Conservation (phyloP, 2,329 filamentous ascomycete species). For the Cryphonectria naterciae region DNA sequence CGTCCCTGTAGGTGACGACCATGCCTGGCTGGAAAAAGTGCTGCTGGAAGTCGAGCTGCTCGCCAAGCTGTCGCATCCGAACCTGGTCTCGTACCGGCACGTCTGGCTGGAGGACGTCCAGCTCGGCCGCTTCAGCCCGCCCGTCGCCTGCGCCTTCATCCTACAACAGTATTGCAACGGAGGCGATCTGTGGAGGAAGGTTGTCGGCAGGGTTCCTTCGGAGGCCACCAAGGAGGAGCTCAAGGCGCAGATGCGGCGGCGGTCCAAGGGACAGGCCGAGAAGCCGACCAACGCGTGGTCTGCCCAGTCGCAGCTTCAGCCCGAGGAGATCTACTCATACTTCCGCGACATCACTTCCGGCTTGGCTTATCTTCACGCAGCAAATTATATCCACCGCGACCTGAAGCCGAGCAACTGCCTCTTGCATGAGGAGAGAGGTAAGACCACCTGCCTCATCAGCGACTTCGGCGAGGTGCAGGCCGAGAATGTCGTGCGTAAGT, state of each 20-base stretch:
- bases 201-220: conserved; percentile 69
- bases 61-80: conserved; percentile 89
- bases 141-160: conserved; percentile 93
- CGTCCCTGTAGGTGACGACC: conserved; percentile 92
- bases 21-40: conserved; percentile 92
- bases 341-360: conserved; percentile 96
- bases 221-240: conserved; percentile 78
- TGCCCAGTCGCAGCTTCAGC: conserved; percentile 55
- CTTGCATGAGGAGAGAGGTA: conserved; percentile 71
- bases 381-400: conserved; percentile 95
- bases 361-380: conserved; percentile 83
- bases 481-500: conserved; percentile 79
- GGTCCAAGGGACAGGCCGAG: conserved; percentile 77
- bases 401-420: conserved; percentile 96
- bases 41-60: conserved; percentile 91
- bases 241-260: conserved; percentile 83
- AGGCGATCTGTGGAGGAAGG: conserved; percentile 86
- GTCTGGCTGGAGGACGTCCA: conserved; percentile 94
- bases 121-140: conserved; percentile 84
- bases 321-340: conserved; percentile 95
- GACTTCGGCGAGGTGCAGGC: conserved; percentile 97
- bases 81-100: conserved; percentile 94
- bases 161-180: conserved; percentile 97
- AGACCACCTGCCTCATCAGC: conserved; percentile 82
- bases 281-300: conserved; percentile 53